These are phyloP conservation scores for Raffaelea deltoideospora DNA, from an alignment of 2,329 filamentous ascomycete species.

Conservation along the genomic window DNA sequence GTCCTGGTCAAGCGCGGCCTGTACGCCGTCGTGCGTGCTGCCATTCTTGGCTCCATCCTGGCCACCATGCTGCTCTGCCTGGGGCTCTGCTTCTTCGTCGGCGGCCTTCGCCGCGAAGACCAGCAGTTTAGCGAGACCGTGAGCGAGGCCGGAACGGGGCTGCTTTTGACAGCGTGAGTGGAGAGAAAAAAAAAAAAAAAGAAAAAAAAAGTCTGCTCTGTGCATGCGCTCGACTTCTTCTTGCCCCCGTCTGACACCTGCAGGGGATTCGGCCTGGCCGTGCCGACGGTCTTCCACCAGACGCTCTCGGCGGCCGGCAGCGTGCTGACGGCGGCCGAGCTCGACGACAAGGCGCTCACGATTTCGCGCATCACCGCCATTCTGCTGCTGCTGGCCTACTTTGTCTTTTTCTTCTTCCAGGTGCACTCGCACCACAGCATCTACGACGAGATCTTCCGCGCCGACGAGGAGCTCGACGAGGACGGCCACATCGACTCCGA, in stretches of 20 bases:
- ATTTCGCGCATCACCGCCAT: constrained; percentile 59
- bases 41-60: constrained; percentile 69
- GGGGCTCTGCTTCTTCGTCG: constrained; percentile 65
- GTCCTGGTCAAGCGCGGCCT: constrained; percentile 41
- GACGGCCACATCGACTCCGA: constrained; percentile 44
- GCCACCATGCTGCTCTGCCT: constrained; percentile 71
- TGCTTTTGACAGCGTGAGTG: constrained; percentile 66
- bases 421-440: constrained; percentile 63
- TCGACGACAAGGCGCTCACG: constrained; percentile 38
- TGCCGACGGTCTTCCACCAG: constrained; percentile 41
- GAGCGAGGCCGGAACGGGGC: constrained; percentile 62
- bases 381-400: constrained; percentile 54
- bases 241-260: not conserved
- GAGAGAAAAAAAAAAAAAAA: no score
- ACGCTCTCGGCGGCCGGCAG: constrained; percentile 22
- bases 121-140: constrained; percentile 61
- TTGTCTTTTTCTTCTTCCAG: constrained; percentile 56
- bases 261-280: constrained; percentile 32
- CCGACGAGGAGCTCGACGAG: constrained; percentile 50
- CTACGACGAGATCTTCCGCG: constrained; percentile 57
- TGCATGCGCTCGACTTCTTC: no score
- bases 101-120: constrained; percentile 52
- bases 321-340: constrained; percentile 16
- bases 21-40: constrained; percentile 65
- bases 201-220: no score